Percentiles rank a stretch among this genome's conserved stretches.
Conservation (phyloP, 2,329 filamentous ascomycete genomes). For the Microdochium trichocladiopsis region DNA sequence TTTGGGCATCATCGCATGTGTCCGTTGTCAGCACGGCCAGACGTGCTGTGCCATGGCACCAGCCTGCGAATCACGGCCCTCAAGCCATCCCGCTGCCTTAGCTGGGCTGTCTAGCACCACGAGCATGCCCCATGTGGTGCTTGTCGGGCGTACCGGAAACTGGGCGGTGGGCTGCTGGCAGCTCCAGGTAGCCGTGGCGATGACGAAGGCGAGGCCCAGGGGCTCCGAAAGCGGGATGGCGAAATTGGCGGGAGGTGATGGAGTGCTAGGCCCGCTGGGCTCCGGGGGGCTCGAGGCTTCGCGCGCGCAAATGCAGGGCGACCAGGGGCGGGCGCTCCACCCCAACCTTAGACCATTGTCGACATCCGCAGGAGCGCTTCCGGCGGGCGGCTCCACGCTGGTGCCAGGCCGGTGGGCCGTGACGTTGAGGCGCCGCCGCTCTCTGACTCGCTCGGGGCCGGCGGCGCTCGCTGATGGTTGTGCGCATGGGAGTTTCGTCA, state of each 20-base stretch:
- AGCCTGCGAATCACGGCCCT: too few species aligned
- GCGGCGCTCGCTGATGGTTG: too few species aligned
- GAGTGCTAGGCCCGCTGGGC: too few species aligned
- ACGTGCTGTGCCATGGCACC: too few species aligned
- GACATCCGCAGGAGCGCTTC: too few species aligned
- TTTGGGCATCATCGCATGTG: neutral
- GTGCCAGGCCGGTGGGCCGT: neutral
- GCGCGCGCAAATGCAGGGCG: neutral
- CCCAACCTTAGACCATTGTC: too few species aligned
- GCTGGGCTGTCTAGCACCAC: too few species aligned
- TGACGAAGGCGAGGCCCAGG: neutral
- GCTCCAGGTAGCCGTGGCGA: neutral
- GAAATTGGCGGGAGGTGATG: neutral
- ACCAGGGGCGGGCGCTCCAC: neutral
- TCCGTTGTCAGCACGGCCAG: neutral
- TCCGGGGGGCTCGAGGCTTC: too few species aligned
- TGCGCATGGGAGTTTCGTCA: too few species aligned
- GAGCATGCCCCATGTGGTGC: too few species aligned
- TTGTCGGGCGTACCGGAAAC: too few species aligned
- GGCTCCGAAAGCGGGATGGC: constrained; percentile 1
- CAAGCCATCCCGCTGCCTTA: too few species aligned
- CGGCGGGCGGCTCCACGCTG: neutral
- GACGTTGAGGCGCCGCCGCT: neutral
- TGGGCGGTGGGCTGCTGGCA: neutral
- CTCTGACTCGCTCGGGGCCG: neutral